phyloP scores from a whole-genome alignment of 2,329 filamentous ascomycete genomes.

The Coleophoma eucalyptorum region DNA sequence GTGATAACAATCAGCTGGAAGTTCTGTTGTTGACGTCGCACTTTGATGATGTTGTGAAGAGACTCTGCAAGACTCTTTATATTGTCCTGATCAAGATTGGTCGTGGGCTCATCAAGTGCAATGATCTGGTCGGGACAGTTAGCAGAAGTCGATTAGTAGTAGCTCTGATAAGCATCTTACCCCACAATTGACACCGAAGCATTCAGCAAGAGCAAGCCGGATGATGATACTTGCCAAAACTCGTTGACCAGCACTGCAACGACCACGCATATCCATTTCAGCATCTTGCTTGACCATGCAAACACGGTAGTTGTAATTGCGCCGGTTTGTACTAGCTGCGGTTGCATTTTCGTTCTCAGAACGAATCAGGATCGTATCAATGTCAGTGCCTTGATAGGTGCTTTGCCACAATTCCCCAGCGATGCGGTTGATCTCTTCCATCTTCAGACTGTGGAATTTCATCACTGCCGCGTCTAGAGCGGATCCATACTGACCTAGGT shows the following conservation, averaged over 20 bases:
- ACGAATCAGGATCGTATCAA: constrained; percentile 92
- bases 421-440: constrained; percentile 96
- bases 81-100: constrained; percentile 93
- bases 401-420: constrained; percentile 95
- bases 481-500: constrained; percentile 75
- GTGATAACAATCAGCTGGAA: constrained; percentile 99
- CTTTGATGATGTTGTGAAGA: constrained; percentile 81
- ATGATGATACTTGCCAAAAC: constrained; percentile 97
- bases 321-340: constrained; percentile 55
- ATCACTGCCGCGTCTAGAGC: constrained; percentile 96
- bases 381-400: constrained; percentile 95
- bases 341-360: constrained; percentile 75
- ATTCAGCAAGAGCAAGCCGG: constrained; percentile 90
- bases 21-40: constrained; percentile 80
- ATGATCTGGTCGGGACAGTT: constrained; percentile 53
- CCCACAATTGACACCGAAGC: constrained; percentile 93
- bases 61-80: constrained; percentile 84
- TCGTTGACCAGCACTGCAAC: constrained; percentile 94
- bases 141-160: neutral
- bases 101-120: constrained; percentile 95
- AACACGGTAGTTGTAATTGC: constrained; percentile 94
- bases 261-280: constrained; percentile 99
- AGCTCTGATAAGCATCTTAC: constrained; percentile 22
- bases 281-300: constrained; percentile 97
- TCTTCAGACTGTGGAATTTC: constrained; percentile 93